Evolutionary conservation across 495 filamentous ascomycete species (phyloP), one percentile per base, ranked within the genome.

Genomic region (Talaromyces liani): DNA sequence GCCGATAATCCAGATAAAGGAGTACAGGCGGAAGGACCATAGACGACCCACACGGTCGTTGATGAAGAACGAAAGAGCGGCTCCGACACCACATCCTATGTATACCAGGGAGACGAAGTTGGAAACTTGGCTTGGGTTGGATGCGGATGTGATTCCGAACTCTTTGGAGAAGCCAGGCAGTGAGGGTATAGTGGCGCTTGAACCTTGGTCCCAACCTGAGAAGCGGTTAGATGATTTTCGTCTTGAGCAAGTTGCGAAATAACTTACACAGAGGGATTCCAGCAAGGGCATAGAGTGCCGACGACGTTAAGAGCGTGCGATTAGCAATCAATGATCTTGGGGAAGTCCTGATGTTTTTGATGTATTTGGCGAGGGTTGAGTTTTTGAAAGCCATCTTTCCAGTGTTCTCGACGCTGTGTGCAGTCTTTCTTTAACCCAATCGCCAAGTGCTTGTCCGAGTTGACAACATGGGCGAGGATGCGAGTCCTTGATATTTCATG

Each of bases 71-170:
- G 66, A 66, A 2, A 68, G 34, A 27, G 45, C 14, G 7, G 68
- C 68, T 6, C 68, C 68, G 22, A 66, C 63, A 4, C 47, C 64
- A 34, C 34, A 54, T 10, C 68, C 68, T 6, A 70, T 27, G 58
- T 68, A 47, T 3, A 70, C 68, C 6, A 70, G 39, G n/a, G 66
- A 68, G 49, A 68, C 61, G 39, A 70, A 49, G 45, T 68, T 70
- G n/a, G 60, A 61, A 14, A 59, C 31, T 14, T 31, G 51, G 10
- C 31, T 66, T 4, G 64, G 54, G 25, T 58, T 34, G 29, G 64
- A 64, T 24, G 54, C 64, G 22, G 64, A 61, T 2, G 53, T 63
- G 22, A 68, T 66, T 24, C 54, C 41, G n/a, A 68, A 68, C 20
- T 68, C 62, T 53, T 60, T 6, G 12, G 61, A 25, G 31, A 68